Evolutionary conservation across 495 filamentous ascomycete genomes (phyloP), one percentile per base, ranked within the genome.

Genomic region (Podospora pseudoanserina): DNA sequence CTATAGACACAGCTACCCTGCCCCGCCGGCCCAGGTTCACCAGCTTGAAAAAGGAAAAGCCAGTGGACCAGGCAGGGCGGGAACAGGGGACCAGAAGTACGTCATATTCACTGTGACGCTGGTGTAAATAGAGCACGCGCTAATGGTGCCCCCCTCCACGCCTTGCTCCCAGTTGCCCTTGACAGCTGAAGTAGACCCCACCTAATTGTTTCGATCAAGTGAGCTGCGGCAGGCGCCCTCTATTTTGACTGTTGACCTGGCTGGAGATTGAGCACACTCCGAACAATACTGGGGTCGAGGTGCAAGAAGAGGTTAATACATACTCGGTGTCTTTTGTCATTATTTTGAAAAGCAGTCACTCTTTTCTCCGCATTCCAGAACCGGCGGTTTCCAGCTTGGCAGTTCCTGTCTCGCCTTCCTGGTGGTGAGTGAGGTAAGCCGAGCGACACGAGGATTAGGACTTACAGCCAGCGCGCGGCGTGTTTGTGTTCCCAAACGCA

Each of bases 161-260:
- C 34, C 34, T 39, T 4, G 34, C 34, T 49, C 39, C 39, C 7
- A 23, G 69, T 68, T 71, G 69, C 69, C 65, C 65, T 65, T 71
- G 69, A 64, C 69, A 68, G 69, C 69, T 68, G 66, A 60, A 63
- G 39, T 16, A 0, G 34, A 61, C 39, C 58, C 68, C 68, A 70
- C 68, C 39, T 16, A 67, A 20, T 58, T 65, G 64, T 64, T 68
- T 65, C 65, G 44, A 55, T 53, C 57, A 32, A 49, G 30, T 32
- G 30, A 32, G 30, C 30, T 32, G 30, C 30, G 7, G 30, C 23
- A 7, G 57, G 44, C 55, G 27, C 15, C 56, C 60, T 64, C 58
- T 65, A 44, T 59, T 32, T 32, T 7, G 30, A 32, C 39, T 9
- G 39, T 16, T 49, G 39, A 49, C 39, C 34, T 39, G 34, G 6